These are phyloP conservation scores for Salix exigua DNA, from an alignment of 345 rosid genomes.

Conservation along the genomic window DNA sequence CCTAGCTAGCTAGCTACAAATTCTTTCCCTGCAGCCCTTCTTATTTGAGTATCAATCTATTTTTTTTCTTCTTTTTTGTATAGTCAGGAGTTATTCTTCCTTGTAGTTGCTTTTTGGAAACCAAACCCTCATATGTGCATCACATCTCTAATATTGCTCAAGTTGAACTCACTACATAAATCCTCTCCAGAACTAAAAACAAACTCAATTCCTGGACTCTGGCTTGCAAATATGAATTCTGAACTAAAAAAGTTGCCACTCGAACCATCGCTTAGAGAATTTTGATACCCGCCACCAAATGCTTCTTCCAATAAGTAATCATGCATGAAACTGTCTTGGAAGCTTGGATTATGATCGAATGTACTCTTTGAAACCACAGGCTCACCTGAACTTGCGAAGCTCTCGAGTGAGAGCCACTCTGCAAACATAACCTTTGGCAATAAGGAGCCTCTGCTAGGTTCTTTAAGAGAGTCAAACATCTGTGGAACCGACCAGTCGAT, in stretches of 20 bases:
- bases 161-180: constrained; percentile 36
- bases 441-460: constrained; percentile 17
- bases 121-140: constrained; percentile 34
- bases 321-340: constrained; percentile 22
- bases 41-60: neutral
- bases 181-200: constrained; percentile 36
- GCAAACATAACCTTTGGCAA: constrained; percentile 61
- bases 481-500: constrained; percentile 18
- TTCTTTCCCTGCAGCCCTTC: neutral
- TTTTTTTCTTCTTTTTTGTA: neutral
- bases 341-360: constrained; percentile 16
- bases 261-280: constrained; percentile 25
- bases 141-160: constrained; percentile 30
- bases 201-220: constrained; percentile 41
- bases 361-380: neutral
- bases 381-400: constrained; percentile 15
- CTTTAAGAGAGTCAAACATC: constrained; percentile 16
- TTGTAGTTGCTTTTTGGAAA: constrained; percentile 5
- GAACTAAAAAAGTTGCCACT: constrained; percentile 39
- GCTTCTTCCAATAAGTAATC: constrained; percentile 18
- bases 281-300: constrained; percentile 23
- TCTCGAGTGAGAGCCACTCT: constrained; percentile 55
- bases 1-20: neutral
- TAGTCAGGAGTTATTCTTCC: constrained; percentile 30
- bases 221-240: constrained; percentile 46